Percentiles rank a stretch among this genome's conserved stretches.
These are phyloP conservation scores for Saccharomyces hybrid DNA, from an alignment of 1,139 yeast genomes.

Conservation along the genomic window DNA sequence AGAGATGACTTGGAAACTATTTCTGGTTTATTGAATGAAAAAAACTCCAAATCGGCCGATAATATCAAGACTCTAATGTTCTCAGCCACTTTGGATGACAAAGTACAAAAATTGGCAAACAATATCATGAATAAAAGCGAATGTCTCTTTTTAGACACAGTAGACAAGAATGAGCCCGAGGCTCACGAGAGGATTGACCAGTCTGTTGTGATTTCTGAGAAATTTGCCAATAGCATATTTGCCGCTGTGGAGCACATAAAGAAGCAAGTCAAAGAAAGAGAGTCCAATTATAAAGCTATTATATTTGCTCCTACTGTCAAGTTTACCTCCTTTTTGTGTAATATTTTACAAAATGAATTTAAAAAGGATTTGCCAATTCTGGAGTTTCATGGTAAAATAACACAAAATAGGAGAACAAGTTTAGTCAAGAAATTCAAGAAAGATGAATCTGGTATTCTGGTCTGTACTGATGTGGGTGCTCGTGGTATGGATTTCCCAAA, in stretches of 20 bases:
- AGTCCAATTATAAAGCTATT: constrained; percentile 58
- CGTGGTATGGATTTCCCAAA: constrained; percentile 93
- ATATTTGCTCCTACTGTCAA: constrained; percentile 76
- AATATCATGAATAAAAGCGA: constrained; percentile 51
- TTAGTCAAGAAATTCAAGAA: constrained; percentile 27
- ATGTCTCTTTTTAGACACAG: constrained; percentile 68
- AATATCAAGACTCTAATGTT: constrained; percentile 62
- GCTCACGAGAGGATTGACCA: constrained; percentile 74
- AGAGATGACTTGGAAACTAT: constrained; percentile 55
- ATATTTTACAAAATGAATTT: constrained; percentile 31
- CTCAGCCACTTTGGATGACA: constrained; percentile 78
- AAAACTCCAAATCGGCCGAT: constrained; percentile 33
- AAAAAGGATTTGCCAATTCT: constrained; percentile 26
- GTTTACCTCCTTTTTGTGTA: constrained; percentile 51
- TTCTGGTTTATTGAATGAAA: constrained; percentile 40
- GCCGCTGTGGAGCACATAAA: constrained; percentile 47
- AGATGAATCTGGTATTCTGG: constrained; percentile 47
- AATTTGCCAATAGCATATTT: constrained; percentile 44
- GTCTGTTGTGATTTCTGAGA: constrained; percentile 44
- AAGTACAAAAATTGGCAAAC: constrained; percentile 59
- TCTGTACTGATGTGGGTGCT: constrained; percentile 92
- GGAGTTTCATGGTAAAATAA: constrained; percentile 63
- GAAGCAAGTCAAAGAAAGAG: constrained; percentile 23
- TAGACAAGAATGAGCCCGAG: constrained; percentile 65
- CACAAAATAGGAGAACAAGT: constrained; percentile 39